A percentile compares a stretch with the other conserved stretches of the same genome.
Evolutionary conservation across 1,139 yeast genomes (phyloP).

Genomic region (Diutina siamensis): DNA sequence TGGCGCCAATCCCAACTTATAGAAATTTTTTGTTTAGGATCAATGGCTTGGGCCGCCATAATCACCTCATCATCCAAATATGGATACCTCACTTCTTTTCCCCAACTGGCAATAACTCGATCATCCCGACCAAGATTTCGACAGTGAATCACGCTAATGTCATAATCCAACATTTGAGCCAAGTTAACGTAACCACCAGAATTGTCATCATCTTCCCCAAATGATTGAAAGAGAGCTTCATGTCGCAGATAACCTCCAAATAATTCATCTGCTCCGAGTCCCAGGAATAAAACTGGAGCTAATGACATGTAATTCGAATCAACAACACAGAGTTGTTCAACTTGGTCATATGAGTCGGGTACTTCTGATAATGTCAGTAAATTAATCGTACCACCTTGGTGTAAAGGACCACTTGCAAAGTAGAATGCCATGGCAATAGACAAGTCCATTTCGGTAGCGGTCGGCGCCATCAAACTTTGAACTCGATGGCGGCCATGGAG

Average conservation of each 20-base stretch:
- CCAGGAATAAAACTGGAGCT: conserved; percentile 71
- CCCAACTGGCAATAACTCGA: conserved; percentile 75
- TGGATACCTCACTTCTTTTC: conserved; percentile 86
- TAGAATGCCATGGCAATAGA: conserved; percentile 92
- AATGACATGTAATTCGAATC: conserved; percentile 27
- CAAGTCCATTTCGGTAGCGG: conserved; percentile 86
- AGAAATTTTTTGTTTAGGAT: conserved; percentile 21
- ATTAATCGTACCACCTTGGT: not conserved
- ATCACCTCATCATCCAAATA: conserved; percentile 62
- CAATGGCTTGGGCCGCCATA: conserved; percentile 13
- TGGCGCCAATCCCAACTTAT: conserved; percentile 20
- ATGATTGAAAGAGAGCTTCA: conserved; percentile 34
- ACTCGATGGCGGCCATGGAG: conserved; percentile 40
- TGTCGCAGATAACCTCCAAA: conserved; percentile 91
- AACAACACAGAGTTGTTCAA: not conserved
- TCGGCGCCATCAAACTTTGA: conserved; percentile 62
- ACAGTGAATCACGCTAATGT: conserved; percentile 60
- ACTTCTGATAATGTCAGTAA: not conserved
- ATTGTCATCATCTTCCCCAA: conserved; percentile 11
- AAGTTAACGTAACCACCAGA: conserved; percentile 15
- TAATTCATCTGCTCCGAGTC: conserved; percentile 94
- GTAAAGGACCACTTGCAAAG: conserved; percentile 61
- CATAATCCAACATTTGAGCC: conserved; percentile 46
- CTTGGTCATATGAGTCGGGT: not conserved
- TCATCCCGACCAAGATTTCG: conserved; percentile 89